These are phyloP conservation scores for Termitomyces sp. DNA, from an alignment of 768 basidiomycete species.

Conservation along the genomic window DNA sequence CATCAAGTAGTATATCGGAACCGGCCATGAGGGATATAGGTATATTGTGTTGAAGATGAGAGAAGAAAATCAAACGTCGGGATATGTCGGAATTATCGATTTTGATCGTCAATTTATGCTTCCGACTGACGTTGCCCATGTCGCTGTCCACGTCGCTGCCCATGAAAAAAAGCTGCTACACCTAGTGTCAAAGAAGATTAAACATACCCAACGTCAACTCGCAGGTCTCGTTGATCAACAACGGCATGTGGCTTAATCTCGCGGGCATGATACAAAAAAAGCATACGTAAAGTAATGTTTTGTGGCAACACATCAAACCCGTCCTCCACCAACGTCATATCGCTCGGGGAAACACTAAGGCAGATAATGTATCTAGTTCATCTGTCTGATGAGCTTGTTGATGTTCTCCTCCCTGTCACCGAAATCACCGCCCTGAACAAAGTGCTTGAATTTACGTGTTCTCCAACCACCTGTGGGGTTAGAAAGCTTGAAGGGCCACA, in stretches of 20 bases:
- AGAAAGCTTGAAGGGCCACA: slow-evolving; percentile 99
- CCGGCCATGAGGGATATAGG: slow-evolving; percentile 7
- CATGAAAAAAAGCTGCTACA: too few relatives aligned
- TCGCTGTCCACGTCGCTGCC: neutral
- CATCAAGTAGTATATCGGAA: slow-evolving; percentile 18
- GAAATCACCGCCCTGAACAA: slow-evolving; percentile 93
- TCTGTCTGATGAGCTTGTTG: slow-evolving; percentile 94
- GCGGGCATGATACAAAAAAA: slow-evolving; percentile 7
- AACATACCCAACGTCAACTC: neutral
- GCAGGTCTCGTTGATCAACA: neutral
- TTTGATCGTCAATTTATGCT: neutral
- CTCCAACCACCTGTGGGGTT: slow-evolving; percentile 99
- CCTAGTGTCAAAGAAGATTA: too few relatives aligned
- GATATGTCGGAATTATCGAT: neutral
- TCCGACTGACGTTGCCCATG: neutral
- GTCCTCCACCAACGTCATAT: slow-evolving; percentile 10
- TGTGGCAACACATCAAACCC: slow-evolving; percentile 9
- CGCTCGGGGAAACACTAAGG: slow-evolving; percentile 7
- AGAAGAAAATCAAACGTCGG: neutral
- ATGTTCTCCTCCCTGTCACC: slow-evolving; percentile 97
- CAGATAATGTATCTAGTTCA: slow-evolving; percentile 55
- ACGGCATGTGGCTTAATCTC: slow-evolving; percentile 15
- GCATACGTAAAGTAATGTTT: slow-evolving; percentile 11
- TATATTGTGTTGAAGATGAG: neutral
- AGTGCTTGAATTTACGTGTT: slow-evolving; percentile 96